Evolutionary conservation across 83 land plant species (phyloP).

Genomic region (Isoetes engelmannii): DNA sequence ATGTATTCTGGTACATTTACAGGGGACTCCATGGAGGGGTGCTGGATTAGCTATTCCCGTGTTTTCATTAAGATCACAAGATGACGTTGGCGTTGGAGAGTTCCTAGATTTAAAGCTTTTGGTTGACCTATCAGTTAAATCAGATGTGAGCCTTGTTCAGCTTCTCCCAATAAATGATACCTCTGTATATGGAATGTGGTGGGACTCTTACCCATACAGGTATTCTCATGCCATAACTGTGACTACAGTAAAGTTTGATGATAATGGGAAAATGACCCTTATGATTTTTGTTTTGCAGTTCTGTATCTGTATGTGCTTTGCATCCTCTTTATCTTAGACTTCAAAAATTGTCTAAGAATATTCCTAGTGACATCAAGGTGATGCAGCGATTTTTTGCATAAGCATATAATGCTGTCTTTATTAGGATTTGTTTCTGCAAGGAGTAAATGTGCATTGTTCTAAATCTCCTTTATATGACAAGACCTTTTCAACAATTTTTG

Average conservation of each 20-base stretch:
- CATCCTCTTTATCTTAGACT: slow-evolving; percentile 92
- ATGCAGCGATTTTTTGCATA: too few species aligned
- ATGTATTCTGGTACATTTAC: slow-evolving; percentile 7
- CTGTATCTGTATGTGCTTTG: slow-evolving; percentile 96
- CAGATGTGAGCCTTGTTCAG: slow-evolving; percentile 86
- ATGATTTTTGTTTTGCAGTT: slow-evolving; percentile 42
- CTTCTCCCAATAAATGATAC: slow-evolving; percentile 94
- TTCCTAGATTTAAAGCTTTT: slow-evolving; percentile 82
- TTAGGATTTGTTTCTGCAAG: too few species aligned
- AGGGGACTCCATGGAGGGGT: slow-evolving; percentile 89
- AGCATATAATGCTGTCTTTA: too few species aligned
- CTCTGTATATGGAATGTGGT: slow-evolving; percentile 98
- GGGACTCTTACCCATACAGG: slow-evolving; percentile 99
- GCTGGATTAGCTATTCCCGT: slow-evolving; percentile 92
- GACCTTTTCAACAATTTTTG: neutral
- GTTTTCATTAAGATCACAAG: slow-evolving; percentile 75
- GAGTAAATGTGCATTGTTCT: too few species aligned
- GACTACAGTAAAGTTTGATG: neutral
- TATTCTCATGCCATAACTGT: slow-evolving; percentile 17
- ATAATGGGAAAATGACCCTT: too few species aligned
- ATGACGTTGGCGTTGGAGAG: slow-evolving; percentile 88
- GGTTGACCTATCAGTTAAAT: slow-evolving; percentile 73
- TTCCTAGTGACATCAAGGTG: slow-evolving; percentile 82
- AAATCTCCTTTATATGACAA: too few species aligned
- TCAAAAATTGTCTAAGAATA: slow-evolving; percentile 64